Evolutionary conservation across 2,329 filamentous ascomycete genomes (phyloP), one percentile per base, ranked within the genome.

Genomic region (Colletotrichum sp.): DNA sequence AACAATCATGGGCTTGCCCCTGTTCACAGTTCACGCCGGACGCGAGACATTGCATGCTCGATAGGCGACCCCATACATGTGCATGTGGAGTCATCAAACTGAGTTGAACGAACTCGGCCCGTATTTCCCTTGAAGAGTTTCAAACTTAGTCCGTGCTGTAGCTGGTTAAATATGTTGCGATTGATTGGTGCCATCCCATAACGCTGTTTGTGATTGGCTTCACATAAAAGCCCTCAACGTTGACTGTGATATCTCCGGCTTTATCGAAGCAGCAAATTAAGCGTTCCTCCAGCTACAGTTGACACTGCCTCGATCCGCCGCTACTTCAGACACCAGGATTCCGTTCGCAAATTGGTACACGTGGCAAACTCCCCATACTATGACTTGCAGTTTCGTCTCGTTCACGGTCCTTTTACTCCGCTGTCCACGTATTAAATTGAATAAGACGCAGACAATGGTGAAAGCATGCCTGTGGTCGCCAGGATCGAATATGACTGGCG

Each of bases 381-480:
- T n/a, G n/a, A n/a, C n/a, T n/a, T n/a, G n/a, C n/a, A 12, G 5
- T n/a, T 43, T n/a, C 36, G 9, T 43, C 38, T 43, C 5, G 38
- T 43, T 0, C 18, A 2, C 5, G 3, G 18, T 1, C 0, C 3
- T 6, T n/a, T 12, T n/a, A 9, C 9, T 12, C 18, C 4, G 38
- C 4, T 0, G 9, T 6, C 18, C 3, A 43, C 0, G 16, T n/a
- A 48, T 48, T 8, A 48, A 1, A 1, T 7, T 21, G 43, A 6
- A 48, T 48, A 21, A 12, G 3, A 21, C 43, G n/a, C 10, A 21
- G 43, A 48, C n/a, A 48, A 0, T 13, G 5, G 2, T 48, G 43
- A 1, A 21, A 4, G 6, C 38, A 43, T 43, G 18, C 38, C 18
- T 10, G 8, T 43, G 38, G 1, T n/a, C 38, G 10, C 18, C 18